A percentile compares a stretch with the other conserved stretches of the same genome.
Conservation (phyloP, 108 stramenopile genomes). For the Schizochytrium sp. region DNA sequence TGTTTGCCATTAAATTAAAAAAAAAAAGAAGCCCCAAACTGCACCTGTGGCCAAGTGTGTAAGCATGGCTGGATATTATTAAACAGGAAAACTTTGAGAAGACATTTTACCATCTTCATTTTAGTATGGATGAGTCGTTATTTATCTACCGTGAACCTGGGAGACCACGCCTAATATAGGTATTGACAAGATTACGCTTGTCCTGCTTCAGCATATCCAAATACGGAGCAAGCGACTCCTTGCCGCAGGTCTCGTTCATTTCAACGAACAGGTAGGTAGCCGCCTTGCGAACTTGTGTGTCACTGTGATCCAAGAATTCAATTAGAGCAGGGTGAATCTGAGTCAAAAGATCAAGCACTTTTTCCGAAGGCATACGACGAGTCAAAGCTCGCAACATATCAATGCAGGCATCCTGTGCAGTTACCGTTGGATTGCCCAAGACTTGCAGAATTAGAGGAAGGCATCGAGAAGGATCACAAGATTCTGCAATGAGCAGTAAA, state of each 20-base stretch:
- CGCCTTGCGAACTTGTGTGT: neutral
- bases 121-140: too few species aligned
- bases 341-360: neutral
- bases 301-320: neutral
- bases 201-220: neutral
- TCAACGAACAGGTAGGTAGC: constrained; percentile 1
- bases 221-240: neutral
- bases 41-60: too few species aligned
- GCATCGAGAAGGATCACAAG: neutral
- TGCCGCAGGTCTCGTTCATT: neutral
- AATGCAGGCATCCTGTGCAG: neutral
- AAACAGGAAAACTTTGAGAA: too few species aligned
- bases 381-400: neutral
- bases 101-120: too few species aligned
- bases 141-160: too few species aligned
- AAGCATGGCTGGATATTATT: too few species aligned
- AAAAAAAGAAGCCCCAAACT: too few species aligned
- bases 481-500: neutral
- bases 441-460: neutral
- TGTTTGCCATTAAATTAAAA: too few species aligned
- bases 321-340: neutral
- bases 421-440: neutral
- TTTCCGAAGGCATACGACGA: neutral
- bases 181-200: neutral
- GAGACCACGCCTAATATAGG: neutral